Conservation (phyloP, 1,284 basidiomycete genomes). For the Tilletia walkeri region DNA sequence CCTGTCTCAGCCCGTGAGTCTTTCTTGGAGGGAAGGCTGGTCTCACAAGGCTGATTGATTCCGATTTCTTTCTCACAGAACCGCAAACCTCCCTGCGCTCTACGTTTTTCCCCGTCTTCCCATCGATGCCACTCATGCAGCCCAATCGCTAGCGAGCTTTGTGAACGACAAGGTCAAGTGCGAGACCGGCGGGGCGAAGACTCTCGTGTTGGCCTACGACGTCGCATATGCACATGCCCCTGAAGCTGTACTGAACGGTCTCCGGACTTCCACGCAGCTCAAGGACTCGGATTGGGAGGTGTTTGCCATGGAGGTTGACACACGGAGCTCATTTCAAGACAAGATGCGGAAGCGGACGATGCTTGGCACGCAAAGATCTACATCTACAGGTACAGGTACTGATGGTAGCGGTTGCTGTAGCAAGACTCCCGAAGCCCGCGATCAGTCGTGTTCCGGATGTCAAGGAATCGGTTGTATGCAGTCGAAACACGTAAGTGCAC, state of each 20-base stretch:
- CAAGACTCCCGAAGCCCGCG: no score
- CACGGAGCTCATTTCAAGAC: constrained; percentile 36
- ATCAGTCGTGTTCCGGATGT: no score
- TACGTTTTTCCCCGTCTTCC: constrained; percentile 75
- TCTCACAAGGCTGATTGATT: background rate
- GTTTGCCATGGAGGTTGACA: constrained; percentile 32
- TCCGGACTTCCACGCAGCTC: background rate
- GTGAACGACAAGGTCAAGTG: constrained; percentile 51
- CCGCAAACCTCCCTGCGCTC: constrained; percentile 76
- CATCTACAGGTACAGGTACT: background rate
- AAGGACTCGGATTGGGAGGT: background rate
- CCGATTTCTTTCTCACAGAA: constrained; percentile 58
- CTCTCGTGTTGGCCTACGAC: constrained; percentile 70
- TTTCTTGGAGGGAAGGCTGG: background rate
- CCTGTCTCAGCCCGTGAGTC: constrained; percentile 70
- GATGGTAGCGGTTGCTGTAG: background rate
- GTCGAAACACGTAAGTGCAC: background rate
- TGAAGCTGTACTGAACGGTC: constrained; percentile 25
- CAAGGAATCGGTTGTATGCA: background rate
- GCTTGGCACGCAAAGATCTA: no score
- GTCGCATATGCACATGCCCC: constrained; percentile 68
- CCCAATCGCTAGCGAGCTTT: constrained; percentile 51
- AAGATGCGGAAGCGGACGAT: constrained; percentile 23
- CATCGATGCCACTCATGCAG: constrained; percentile 58
- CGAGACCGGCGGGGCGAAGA: constrained; percentile 38